Conservation (phyloP, 2,329 filamentous ascomycete genomes). For the Aspergillus unguis region DNA sequence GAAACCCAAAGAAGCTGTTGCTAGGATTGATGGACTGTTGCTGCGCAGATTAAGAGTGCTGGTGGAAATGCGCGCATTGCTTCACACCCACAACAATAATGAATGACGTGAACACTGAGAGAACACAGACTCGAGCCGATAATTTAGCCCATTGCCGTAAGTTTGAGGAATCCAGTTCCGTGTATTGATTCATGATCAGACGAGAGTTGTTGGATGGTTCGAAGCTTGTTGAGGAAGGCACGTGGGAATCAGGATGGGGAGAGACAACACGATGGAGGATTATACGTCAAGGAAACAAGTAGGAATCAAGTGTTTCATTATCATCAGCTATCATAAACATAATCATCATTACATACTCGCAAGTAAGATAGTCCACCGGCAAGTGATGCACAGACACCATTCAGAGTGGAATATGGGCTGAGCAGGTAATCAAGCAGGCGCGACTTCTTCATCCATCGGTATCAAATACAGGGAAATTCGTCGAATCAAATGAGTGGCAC, state of each 20-base stretch:
- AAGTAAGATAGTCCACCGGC: background rate
- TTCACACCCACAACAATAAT: background rate
- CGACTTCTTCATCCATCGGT: constrained; percentile 16
- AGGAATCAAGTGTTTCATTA: constrained; percentile 14
- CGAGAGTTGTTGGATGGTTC: background rate
- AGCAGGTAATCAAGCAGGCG: constrained; percentile 18
- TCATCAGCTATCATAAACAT: constrained; percentile 21
- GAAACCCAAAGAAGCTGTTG: background rate
- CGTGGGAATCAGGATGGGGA: background rate
- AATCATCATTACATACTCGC: constrained; percentile 14
- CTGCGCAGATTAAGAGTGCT: constrained; percentile 1
- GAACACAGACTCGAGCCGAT: background rate
- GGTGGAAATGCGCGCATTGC: constrained; percentile 2
- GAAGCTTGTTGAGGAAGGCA: background rate
- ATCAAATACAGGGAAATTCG: constrained; percentile 38
- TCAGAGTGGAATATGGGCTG: constrained; percentile 20
- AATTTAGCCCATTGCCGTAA: background rate
- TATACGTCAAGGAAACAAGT: background rate
- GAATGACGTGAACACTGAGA: background rate
- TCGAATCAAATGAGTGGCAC: constrained; percentile 22
- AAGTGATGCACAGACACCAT: constrained; percentile 5
- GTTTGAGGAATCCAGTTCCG: background rate
- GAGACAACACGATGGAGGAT: background rate
- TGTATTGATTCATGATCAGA: background rate
- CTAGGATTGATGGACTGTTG: background rate